Evolutionary conservation across 2,329 filamentous ascomycete species (phyloP).

Genomic region (Fusarium coffeatum): DNA sequence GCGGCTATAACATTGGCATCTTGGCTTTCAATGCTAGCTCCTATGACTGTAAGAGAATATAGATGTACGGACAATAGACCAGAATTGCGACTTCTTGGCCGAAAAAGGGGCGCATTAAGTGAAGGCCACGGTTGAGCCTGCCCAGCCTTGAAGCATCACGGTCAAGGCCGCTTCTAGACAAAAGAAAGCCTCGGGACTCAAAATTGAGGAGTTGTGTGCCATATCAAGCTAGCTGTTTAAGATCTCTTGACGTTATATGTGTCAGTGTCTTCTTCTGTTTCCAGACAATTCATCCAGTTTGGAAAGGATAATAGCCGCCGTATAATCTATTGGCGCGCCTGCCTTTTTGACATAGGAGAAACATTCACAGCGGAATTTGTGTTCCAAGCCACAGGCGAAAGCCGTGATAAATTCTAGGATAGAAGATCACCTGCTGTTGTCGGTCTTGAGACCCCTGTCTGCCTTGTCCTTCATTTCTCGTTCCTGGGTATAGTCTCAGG

Average conservation of each 20-base stretch:
- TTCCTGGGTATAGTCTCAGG: slow-evolving; percentile 1
- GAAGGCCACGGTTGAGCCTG: neutral
- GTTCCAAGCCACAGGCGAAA: neutral
- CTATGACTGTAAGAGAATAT: too few relatives aligned
- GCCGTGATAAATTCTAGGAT: neutral
- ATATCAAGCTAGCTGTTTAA: neutral
- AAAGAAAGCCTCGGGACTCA: neutral
- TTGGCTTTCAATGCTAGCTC: neutral
- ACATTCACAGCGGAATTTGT: neutral
- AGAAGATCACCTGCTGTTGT: slow-evolving; percentile 2
- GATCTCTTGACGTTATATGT: neutral
- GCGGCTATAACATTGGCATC: neutral
- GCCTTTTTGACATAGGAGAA: neutral
- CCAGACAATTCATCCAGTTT: neutral
- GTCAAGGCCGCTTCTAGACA: neutral
- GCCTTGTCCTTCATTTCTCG: slow-evolving; percentile 4
- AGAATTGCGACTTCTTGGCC: slow-evolving; percentile 13
- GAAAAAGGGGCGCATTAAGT: slow-evolving; percentile 18
- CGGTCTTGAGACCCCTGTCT: neutral
- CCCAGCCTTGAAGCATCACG: neutral
- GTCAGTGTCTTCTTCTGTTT: neutral
- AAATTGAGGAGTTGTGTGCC: slow-evolving; percentile 1
- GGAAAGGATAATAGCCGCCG: neutral
- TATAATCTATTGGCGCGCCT: neutral
- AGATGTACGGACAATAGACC: neutral